These are phyloP conservation scores for Thalassiosira profunda DNA, from an alignment of 108 stramenopile genomes.

Conservation along the genomic window DNA sequence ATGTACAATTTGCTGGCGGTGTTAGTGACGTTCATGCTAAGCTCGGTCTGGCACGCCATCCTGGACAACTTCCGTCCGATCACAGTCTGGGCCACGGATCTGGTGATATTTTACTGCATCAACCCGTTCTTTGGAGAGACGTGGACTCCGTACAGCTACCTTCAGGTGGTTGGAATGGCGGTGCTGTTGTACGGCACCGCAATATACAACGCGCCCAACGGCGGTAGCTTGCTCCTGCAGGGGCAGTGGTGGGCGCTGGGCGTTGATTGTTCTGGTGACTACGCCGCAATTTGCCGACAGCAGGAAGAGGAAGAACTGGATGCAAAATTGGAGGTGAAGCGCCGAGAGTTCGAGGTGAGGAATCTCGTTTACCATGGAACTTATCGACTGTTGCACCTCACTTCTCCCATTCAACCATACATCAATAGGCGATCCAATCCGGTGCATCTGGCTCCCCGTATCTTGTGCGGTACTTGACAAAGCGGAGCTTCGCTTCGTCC, in stretches of 20 bases:
- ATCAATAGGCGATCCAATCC: slow-evolving; percentile 1
- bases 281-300: slow-evolving; percentile 60
- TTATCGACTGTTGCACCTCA: too few relatives aligned
- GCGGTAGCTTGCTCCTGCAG: slow-evolving; percentile 77
- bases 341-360: slow-evolving; percentile 52
- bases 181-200: slow-evolving; percentile 96
- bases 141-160: slow-evolving; percentile 87
- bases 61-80: slow-evolving; percentile 97
- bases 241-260: slow-evolving; percentile 77
- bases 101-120: slow-evolving; percentile 91
- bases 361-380: too few relatives aligned
- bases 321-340: slow-evolving; percentile 56
- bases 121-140: slow-evolving; percentile 81
- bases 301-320: slow-evolving; percentile 57
- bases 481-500: neutral
- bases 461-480: slow-evolving; percentile 17
- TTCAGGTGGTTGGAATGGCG: slow-evolving; percentile 91
- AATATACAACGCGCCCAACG: slow-evolving; percentile 95
- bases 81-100: slow-evolving; percentile 85
- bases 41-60: slow-evolving; percentile 97
- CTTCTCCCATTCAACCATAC: neutral
- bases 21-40: slow-evolving; percentile 93
- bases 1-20: slow-evolving; percentile 96
- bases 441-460: slow-evolving; percentile 18
- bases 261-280: slow-evolving; percentile 66